phyloP scores from a whole-genome alignment of 2,329 filamentous ascomycete genomes.

The Aspergillus sp. region DNA sequence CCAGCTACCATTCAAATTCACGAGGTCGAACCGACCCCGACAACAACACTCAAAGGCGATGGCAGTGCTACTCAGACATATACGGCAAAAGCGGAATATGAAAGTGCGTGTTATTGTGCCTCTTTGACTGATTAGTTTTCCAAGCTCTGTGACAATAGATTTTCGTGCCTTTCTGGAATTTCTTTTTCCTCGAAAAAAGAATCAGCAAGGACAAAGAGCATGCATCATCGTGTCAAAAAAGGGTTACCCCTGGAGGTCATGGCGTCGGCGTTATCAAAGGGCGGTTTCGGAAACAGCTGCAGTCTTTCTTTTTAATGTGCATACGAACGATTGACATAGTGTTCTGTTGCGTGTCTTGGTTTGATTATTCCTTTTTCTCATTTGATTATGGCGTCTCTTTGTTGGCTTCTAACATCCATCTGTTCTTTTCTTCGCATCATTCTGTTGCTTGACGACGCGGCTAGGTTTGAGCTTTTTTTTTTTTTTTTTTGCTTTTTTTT shows the following conservation, averaged over 20 bases:
- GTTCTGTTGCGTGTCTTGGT: background rate
- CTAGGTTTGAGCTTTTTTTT: conserved; percentile 10
- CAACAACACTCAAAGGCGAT: conserved; percentile 23
- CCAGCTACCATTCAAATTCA: conserved; percentile 26
- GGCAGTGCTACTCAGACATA: conserved; percentile 26
- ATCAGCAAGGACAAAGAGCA: conserved; percentile 4
- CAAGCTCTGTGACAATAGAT: background rate
- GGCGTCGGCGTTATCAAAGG: conserved; percentile 15
- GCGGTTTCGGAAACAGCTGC: conserved; percentile 3
- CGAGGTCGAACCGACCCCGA: conserved; percentile 30
- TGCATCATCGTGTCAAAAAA: conserved; percentile 11
- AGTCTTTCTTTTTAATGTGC: conserved; percentile 11
- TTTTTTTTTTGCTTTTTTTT: conserved; percentile 1
- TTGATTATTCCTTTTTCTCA: conserved; percentile 4
- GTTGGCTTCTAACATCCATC: conserved; percentile 2
- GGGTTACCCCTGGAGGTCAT: conserved; percentile 4
- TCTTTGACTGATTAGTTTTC: conserved; percentile 26
- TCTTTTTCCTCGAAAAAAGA: conserved; percentile 11
- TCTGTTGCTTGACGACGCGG: background rate
- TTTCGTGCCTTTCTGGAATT: background rate
- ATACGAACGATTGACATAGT: conserved; percentile 14
- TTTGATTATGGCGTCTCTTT: conserved; percentile 2
- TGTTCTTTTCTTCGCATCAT: conserved; percentile 5
- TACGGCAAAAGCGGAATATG: conserved; percentile 28
- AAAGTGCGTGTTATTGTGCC: conserved; percentile 30